Conservation (phyloP, 208 protist genomes). For the Leptomonas seymouri region DNA sequence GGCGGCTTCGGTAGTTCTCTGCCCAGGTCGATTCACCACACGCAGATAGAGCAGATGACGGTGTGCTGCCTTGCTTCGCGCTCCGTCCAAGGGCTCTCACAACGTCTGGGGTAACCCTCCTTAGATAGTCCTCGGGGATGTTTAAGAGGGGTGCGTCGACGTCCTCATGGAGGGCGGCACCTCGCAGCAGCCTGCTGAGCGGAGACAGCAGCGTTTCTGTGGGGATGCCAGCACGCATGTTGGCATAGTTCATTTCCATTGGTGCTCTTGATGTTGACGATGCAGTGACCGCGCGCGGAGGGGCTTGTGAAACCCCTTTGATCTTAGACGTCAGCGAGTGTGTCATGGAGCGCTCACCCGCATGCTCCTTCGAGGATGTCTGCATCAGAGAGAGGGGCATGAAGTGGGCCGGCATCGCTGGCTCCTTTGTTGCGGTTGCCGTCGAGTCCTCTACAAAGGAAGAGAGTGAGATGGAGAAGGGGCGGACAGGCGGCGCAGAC, state of each 20-base stretch:
- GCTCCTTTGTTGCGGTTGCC: too few relatives aligned
- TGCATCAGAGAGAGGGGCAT: too few relatives aligned
- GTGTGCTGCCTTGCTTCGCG: background rate
- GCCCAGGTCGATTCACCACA: background rate
- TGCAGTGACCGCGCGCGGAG: background rate
- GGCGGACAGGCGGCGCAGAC: too few relatives aligned
- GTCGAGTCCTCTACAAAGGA: too few relatives aligned
- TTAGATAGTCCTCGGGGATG: conserved; percentile 7
- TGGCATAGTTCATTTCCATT: background rate
- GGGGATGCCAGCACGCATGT: background rate
- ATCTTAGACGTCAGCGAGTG: background rate
- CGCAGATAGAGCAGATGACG: background rate
- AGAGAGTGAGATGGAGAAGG: too few relatives aligned
- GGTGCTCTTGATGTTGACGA: background rate
- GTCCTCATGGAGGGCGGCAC: conserved; percentile 30
- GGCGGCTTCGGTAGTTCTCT: background rate
- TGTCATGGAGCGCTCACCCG: too few relatives aligned
- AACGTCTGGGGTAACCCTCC: background rate
- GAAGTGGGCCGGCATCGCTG: too few relatives aligned
- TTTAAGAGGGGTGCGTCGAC: conserved; percentile 17
- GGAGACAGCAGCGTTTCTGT: background rate
- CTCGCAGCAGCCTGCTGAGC: conserved; percentile 29
- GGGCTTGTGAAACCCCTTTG: too few relatives aligned
- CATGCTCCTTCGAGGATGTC: too few relatives aligned
- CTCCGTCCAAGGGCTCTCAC: background rate